A percentile compares a stretch with the other conserved stretches of the same genome.
Conservation (phyloP, 2,329 filamentous ascomycete species). For the Chaetomium sp. region DNA sequence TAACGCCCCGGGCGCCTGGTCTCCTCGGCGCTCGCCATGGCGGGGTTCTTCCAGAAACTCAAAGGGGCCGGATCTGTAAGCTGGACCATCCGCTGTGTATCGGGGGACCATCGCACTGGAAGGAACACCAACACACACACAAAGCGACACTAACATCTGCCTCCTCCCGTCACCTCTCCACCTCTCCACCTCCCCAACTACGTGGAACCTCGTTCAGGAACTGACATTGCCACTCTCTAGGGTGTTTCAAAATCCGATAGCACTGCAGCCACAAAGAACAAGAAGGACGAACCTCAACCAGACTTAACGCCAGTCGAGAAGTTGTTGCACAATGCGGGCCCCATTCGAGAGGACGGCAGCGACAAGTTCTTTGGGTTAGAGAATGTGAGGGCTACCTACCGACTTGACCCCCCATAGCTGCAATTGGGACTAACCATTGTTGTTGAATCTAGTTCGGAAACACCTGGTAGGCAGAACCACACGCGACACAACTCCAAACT, state of each 20-base stretch:
- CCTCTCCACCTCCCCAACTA: too few species aligned
- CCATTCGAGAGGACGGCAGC: constrained; percentile 81
- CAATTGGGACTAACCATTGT: constrained; percentile 41
- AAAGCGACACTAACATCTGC: constrained; percentile 10
- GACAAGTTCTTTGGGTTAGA: constrained; percentile 99
- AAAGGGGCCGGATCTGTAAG: constrained; percentile 59
- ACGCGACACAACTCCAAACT: neutral
- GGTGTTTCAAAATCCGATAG: constrained; percentile 47
- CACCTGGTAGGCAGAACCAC: constrained; percentile 70
- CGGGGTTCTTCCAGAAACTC: constrained; percentile 62
- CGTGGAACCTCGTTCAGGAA: constrained; percentile 13
- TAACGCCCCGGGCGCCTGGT: constrained; percentile 28
- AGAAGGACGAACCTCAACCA: constrained; percentile 59
- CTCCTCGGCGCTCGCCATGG: constrained; percentile 46
- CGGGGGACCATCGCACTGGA: constrained; percentile 4
- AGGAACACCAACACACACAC: neutral
- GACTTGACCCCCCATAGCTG: constrained; percentile 5
- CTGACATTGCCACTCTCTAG: constrained; percentile 42
- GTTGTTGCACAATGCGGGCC: constrained; percentile 79
- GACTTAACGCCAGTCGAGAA: constrained; percentile 67
- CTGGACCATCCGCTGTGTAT: constrained; percentile 31
- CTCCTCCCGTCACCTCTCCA: constrained; percentile 16
- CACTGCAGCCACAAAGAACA: constrained; percentile 47
- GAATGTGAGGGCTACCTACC: constrained; percentile 68
- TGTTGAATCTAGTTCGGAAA: constrained; percentile 76